These are phyloP conservation scores for Postia placenta DNA, from an alignment of 768 basidiomycete genomes.

Conservation along the genomic window DNA sequence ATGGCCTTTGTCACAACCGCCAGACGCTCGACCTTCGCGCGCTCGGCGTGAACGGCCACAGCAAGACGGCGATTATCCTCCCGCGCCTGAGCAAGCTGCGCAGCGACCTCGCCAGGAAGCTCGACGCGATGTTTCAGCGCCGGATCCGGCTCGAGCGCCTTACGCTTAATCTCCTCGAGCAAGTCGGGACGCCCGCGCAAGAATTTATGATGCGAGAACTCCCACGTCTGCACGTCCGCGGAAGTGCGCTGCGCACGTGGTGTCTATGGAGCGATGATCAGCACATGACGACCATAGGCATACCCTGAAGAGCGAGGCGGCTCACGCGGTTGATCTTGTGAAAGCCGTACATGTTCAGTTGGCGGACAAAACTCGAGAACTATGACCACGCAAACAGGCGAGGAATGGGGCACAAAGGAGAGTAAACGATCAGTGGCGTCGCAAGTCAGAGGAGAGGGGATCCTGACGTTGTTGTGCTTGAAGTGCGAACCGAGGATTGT, in stretches of 20 bases:
- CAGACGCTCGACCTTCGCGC: constrained; percentile 56
- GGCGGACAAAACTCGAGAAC: constrained; percentile 93
- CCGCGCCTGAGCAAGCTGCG: constrained; percentile 62
- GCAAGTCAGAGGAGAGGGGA: constrained; percentile 4
- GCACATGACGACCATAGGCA: not conserved
- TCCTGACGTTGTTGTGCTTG: constrained; percentile 81
- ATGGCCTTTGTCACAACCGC: constrained; percentile 51
- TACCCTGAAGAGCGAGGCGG: constrained; percentile 7
- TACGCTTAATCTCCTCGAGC: constrained; percentile 81
- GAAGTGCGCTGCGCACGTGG: constrained; percentile 80
- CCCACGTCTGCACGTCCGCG: constrained; percentile 79
- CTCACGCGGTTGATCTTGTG: constrained; percentile 87
- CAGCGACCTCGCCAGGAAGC: constrained; percentile 71
- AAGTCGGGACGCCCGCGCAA: constrained; percentile 75
- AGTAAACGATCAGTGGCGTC: constrained; percentile 3
- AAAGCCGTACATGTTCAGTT: constrained; percentile 96
- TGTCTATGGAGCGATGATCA: constrained; percentile 41
- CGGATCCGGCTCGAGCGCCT: constrained; percentile 77
- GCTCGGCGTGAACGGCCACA: constrained; percentile 45
- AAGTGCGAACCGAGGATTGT: constrained; percentile 83
- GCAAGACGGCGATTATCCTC: constrained; percentile 66
- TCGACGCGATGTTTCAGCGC: constrained; percentile 67
- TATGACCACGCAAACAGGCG: constrained; percentile 23
- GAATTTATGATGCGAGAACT: constrained; percentile 86
- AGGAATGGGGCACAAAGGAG: not conserved